Conservation (phyloP, 768 basidiomycete genomes). For the Mycena galericulata region DNA sequence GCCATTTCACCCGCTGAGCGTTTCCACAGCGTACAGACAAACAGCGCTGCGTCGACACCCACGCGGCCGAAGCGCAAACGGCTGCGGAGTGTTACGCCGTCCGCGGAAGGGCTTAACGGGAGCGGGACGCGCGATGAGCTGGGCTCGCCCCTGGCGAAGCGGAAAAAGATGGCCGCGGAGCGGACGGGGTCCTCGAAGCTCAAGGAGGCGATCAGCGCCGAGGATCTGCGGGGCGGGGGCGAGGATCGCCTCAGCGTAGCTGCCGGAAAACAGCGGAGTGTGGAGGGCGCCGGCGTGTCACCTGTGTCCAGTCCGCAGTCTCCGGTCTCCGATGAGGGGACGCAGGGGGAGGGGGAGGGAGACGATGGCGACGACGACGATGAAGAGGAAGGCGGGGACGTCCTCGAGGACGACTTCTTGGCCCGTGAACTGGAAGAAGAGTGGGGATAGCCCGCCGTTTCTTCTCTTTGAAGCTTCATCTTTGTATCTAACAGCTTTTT, state of each 20-base stretch:
- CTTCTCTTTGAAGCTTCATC: neutral
- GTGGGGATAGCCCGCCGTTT: slow-evolving; percentile 65
- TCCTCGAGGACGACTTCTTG: slow-evolving; percentile 85
- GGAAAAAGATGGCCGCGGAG: slow-evolving; percentile 79
- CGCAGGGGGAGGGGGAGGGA: slow-evolving; percentile 57
- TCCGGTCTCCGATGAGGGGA: slow-evolving; percentile 45
- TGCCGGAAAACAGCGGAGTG: slow-evolving; percentile 30
- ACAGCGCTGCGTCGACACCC: slow-evolving; percentile 51
- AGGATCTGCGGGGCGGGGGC: slow-evolving; percentile 52
- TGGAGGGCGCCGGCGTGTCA: slow-evolving; percentile 31
- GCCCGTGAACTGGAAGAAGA: slow-evolving; percentile 84
- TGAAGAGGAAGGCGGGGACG: no score
- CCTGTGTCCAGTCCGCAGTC: slow-evolving; percentile 14
- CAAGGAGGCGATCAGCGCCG: slow-evolving; percentile 73
- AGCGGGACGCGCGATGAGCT: slow-evolving; percentile 54
- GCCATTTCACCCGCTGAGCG: neutral
- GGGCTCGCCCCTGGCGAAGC: slow-evolving; percentile 81
- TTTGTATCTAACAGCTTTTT: slow-evolving; percentile 20
- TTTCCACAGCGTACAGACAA: slow-evolving; percentile 39
- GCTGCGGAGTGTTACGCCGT: slow-evolving; percentile 77
- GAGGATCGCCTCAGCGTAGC: slow-evolving; percentile 33
- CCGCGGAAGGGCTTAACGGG: slow-evolving; percentile 59
- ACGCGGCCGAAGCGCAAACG: slow-evolving; percentile 73
- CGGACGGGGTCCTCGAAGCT: slow-evolving; percentile 74
- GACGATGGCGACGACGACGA: slow-evolving; percentile 64